Evolutionary conservation across 2,329 filamentous ascomycete species (phyloP).

Genomic region (Pezizomycotina sp.): DNA sequence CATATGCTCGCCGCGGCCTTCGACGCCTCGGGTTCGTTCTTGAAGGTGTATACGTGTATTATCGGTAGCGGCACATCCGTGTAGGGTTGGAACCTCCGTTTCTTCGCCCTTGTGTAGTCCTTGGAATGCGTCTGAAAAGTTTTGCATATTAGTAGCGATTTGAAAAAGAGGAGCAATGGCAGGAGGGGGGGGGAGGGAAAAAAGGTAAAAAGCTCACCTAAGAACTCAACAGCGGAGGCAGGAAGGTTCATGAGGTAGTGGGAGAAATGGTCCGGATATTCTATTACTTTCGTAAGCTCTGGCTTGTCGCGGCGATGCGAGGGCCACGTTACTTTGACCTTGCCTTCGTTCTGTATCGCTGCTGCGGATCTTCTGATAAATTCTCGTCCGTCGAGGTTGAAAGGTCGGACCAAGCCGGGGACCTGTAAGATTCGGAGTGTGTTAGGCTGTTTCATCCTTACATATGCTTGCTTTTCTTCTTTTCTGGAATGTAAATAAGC

Average conservation of each 20-base stretch:
- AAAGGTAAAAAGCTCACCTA: no score
- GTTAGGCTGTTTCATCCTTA: no score
- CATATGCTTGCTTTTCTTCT: no score
- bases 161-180: no score
- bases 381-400: conserved; percentile 46
- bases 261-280: conserved; percentile 58
- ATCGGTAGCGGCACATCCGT: conserved; percentile 42
- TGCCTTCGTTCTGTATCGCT: conserved; percentile 29
- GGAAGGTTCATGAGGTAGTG: conserved; percentile 98
- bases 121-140: conserved; percentile 52
- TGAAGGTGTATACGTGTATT: conserved; percentile 91
- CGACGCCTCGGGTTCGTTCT: conserved; percentile 61
- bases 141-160: no score
- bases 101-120: conserved; percentile 63
- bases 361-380: conserved; percentile 60
- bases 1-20: conserved; percentile 43
- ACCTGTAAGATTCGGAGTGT: conserved; percentile 10
- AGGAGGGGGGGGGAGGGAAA: no score
- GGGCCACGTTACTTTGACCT: conserved; percentile 39
- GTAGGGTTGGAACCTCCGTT: conserved; percentile 45
- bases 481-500: no score
- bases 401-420: conserved; percentile 19
- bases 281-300: conserved; percentile 31
- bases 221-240: conserved; percentile 71
- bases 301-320: conserved; percentile 30